phyloP scores from a whole-genome alignment of 805 yeast species.

The Saturnispora hagleri region DNA sequence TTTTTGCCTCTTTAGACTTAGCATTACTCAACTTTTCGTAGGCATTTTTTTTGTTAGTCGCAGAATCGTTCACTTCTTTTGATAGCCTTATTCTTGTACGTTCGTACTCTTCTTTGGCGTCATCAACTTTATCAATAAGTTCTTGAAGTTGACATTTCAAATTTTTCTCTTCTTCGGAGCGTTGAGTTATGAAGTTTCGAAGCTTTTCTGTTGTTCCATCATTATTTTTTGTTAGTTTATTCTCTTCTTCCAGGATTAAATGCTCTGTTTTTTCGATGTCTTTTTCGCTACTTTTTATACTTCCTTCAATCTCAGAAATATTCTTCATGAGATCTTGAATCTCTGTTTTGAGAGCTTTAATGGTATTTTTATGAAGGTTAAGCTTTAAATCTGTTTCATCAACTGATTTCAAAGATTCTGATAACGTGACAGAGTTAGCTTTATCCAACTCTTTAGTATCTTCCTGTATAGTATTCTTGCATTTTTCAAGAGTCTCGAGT shows the following conservation, averaged over 20 bases:
- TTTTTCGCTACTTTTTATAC: conserved; percentile 8
- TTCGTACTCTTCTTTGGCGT: conserved; percentile 17
- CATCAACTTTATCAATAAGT: conserved; percentile 9
- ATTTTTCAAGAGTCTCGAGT: not conserved
- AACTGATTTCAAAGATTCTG: not conserved
- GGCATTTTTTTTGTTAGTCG: conserved; percentile 1
- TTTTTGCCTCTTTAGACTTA: conserved; percentile 7
- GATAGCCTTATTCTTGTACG: conserved; percentile 8
- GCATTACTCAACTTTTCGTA: conserved; percentile 6
- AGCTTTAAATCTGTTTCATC: not conserved
- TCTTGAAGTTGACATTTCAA: conserved; percentile 13
- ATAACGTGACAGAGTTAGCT: not conserved
- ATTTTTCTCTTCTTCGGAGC: conserved; percentile 10
- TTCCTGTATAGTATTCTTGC: not conserved
- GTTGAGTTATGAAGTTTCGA: conserved; percentile 13
- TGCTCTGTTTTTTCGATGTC: conserved; percentile 4
- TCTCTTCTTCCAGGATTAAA: conserved; percentile 10
- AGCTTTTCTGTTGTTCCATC: conserved; percentile 37
- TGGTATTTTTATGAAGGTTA: not conserved
- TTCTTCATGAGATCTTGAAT: conserved; percentile 8
- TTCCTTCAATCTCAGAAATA: conserved; percentile 16
- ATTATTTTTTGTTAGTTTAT: conserved; percentile 8
- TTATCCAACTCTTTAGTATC: not conserved
- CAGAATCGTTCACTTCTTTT: not conserved
- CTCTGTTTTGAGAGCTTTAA: conserved; percentile 10